Evolutionary conservation across 768 basidiomycete species (phyloP), one percentile per base, ranked within the genome.

Genomic region (Amanita pallidorosea): DNA sequence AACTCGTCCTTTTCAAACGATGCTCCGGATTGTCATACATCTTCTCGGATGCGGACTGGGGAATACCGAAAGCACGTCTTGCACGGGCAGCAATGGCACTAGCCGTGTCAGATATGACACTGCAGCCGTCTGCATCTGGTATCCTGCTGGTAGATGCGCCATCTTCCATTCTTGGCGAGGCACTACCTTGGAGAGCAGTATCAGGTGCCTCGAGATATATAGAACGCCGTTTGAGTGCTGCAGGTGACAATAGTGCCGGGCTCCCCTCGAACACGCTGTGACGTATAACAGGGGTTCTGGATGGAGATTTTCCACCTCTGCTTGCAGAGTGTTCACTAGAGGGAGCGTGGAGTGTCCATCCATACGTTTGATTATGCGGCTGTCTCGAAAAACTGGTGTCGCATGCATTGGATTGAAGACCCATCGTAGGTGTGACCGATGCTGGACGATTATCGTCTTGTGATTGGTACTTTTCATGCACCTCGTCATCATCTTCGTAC

Each of bases 1-100:
- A 49, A 37, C 53, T 45, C 35, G 53, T 53, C 35, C 47, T 52
- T 23, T 55, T 50, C 40, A 54, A 50, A 18, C 44, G 45, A 23
- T 53, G 50, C 31, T 59, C 52, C 3, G 47, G 40, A 11, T 38
- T 57, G 22, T 51, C 43, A 27, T 57, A 57, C 8, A 60, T 54
- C 36, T 62, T 67, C 15, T 72, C 69, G 11, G 70, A 72, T 7
- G 66, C 64, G 3, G 76, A 75, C 2, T 71, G 64, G 4, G 69
- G 70, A 42, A 80, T 74, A 5, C 79, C 79, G 55, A 77, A 73
- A n/a, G 72, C 75, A 53, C 66, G 65, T 38, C 73, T 64, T 55
- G 78, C 73, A 12, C 70, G 67, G 38, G 70, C 70, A 29, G 74
- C 72, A 13, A 69, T 69, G 35, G 65, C 59, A 22, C 60, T 23